Evolutionary conservation across 73 alveolate genomes (phyloP), one percentile per base, ranked within the genome.

Genomic region (Paramecium sonneborni): DNA sequence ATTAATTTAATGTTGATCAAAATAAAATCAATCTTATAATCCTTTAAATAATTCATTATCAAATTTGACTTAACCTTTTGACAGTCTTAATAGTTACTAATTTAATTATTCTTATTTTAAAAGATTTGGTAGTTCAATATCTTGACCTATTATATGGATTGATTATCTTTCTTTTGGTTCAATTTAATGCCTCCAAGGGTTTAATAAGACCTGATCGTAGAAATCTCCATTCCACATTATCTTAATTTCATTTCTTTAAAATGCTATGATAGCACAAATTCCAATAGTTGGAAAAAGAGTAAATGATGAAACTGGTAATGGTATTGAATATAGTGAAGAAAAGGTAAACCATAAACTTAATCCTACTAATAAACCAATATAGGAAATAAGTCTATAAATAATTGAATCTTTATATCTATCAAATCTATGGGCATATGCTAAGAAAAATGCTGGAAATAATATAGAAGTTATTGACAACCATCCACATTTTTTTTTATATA

Each of bases 401-500:
- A 79, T 39, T 4, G 90, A 41, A 21, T 46, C 74, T 6, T 44
- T 39, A 20, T 1, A 43, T 79, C 74, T 18, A 79, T 79, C 90
- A 20, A 43, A 32, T 79, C 90, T 6, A 79, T 79, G 74, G 12
- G 90, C 69, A 79, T 79, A 79, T 6, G 76, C 74, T n/a, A 79
- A 24, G 30, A 79, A 79, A 24, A 79, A 43, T 10, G 90, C 90
- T 3, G 90, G 90, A 79, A 79, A 79, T 24, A 79, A 44, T 6
- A 79, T 43, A 43, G 90, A 38, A 4, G 74, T 43, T 7, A 79
- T 79, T 11, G 90, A 79, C 18, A 79, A 9, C 90, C 90, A 79
- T 0, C 90, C 90, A 20, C 90, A 79, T 43, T 44, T 79, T 46
- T 79, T 79, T 79, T 79, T 79, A 44, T 79, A 79, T 3, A 79